Base-by-base conservation (phyloP, 257 asterid species). In the Solanum appendiculatum region DNA sequence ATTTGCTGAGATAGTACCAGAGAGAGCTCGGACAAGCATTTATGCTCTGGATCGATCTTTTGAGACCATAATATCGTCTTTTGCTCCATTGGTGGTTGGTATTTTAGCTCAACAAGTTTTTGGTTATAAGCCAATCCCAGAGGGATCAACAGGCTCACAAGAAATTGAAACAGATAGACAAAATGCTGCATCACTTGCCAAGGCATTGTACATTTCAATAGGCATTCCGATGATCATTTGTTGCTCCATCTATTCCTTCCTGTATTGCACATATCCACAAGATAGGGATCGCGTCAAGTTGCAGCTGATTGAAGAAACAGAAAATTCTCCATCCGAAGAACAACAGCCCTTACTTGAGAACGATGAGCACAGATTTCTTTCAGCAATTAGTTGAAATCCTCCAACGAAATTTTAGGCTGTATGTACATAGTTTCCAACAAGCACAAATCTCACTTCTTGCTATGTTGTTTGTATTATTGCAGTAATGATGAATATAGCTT, bases 181-280 rank as follows among this genome's bases (percentile, higher is more conserved):
- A 86, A 96, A 95, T 31, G 98, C 96, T 20, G 93, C 92, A 42
- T 93, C 99, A 37, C 95, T 96, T 37, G 98, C 98, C 7, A 96
- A 92, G 90, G 99, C 98, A 23, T 96, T 95, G 18, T 95, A 93
- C 94, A 91, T 96, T 27, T 91, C 98, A 29, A 96, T 95, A 83
- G 95, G 96, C 54, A 90, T 94, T 72, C 99, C 99, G 6, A 89
- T 94, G 90, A 88, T 92, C 3, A 87, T 96, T 18, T 94, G 98
- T 83, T 93, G 95, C 44, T 86, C 85, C 64, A 83, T 93, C 89
- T 96, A 95, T 89, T 74, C 88, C 15, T 78, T 78, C 31, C 85
- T 77, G 9, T 86, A 86, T 39, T 86, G 63, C 64, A 86, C 88
- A n/a, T 84, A 84, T 69, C 87, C 87, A 37, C 9, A 58, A 44